These are phyloP conservation scores for Phytophthora pseudosyringae DNA, from an alignment of 352 stramenopile species.

Conservation along the genomic window DNA sequence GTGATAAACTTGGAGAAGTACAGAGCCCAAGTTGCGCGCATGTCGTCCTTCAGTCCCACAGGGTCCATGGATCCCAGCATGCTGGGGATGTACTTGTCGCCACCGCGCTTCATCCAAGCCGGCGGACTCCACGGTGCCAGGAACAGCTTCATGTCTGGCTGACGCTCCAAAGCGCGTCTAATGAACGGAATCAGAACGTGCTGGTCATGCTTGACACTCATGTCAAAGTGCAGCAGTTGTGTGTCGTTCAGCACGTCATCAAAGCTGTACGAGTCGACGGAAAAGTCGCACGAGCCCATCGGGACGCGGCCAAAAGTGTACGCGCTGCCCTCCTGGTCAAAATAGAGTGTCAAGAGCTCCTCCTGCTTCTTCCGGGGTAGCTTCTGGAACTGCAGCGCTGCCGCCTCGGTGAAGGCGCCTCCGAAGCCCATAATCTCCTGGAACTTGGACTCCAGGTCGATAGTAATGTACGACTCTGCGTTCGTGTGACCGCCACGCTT, in stretches of 20 bases:
- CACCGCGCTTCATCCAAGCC: constrained; percentile 85
- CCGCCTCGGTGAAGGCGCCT: constrained; percentile 92
- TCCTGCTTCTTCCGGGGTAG: constrained; percentile 79
- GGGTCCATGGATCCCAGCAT: constrained; percentile 68
- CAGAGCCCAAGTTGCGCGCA: constrained; percentile 78
- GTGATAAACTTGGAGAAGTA: constrained; percentile 94
- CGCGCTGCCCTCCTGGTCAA: constrained; percentile 77
- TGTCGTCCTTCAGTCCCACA: constrained; percentile 54
- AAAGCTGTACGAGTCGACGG: constrained; percentile 85
- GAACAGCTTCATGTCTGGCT: constrained; percentile 85
- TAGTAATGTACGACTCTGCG: constrained; percentile 45
- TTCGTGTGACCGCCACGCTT: constrained; percentile 6
- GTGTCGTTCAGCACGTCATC: constrained; percentile 80
- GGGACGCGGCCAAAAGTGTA: constrained; percentile 91
- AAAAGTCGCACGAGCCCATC: constrained; percentile 93
- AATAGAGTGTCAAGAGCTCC: constrained; percentile 89
- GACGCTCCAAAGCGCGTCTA: constrained; percentile 64
- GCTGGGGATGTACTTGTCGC: constrained; percentile 57
- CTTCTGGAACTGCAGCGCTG: constrained; percentile 86
- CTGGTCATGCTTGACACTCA: constrained; percentile 74
- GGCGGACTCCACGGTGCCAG: constrained; percentile 89
- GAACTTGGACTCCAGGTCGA: constrained; percentile 57
- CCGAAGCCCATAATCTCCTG: constrained; percentile 91
- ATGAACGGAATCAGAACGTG: constrained; percentile 88
- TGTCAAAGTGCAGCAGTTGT: constrained; percentile 77